A percentile compares a stretch with the other conserved stretches of the same genome.
Evolutionary conservation across 2,329 filamentous ascomycete species (phyloP).

Genomic region (Huntiella decipiens): DNA sequence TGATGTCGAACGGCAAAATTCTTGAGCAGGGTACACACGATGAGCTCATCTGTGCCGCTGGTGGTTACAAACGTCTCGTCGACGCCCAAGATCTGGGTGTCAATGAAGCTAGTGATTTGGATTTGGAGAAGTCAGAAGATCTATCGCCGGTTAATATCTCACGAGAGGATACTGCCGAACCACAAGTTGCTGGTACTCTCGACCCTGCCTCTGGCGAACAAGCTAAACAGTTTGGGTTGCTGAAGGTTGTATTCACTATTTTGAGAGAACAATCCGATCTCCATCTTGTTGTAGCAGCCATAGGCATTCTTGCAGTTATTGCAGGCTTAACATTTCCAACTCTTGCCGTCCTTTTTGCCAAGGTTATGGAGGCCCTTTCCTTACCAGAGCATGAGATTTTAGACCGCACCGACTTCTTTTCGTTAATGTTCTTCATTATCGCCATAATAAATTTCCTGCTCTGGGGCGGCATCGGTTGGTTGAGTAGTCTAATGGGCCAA

Average conservation of each 20-base stretch:
- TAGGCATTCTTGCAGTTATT: slow-evolving; percentile 2
- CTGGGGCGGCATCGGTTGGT: slow-evolving; percentile 23
- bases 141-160: background rate
- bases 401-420: slow-evolving; percentile 29
- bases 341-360: slow-evolving; percentile 25
- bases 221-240: background rate
- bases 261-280: slow-evolving; percentile 1
- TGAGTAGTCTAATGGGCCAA: slow-evolving; percentile 21
- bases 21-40: slow-evolving; percentile 45
- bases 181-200: background rate
- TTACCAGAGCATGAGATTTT: slow-evolving; percentile 15
- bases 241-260: slow-evolving; percentile 2
- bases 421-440: slow-evolving; percentile 37
- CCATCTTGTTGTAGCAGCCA: background rate
- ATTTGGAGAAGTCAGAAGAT: background rate
- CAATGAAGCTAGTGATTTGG: background rate
- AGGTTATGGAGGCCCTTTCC: slow-evolving; percentile 22
- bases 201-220: background rate
- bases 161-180: background rate
- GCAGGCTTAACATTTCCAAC: slow-evolving; percentile 22
- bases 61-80: slow-evolving; percentile 34
- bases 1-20: slow-evolving; percentile 38
- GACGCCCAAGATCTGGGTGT: slow-evolving; percentile 22
- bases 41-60: slow-evolving; percentile 27
- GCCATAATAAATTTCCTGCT: slow-evolving; percentile 26